phyloP scores from a whole-genome alignment of 2,329 filamentous ascomycete species.

The Penicillium sp. region DNA sequence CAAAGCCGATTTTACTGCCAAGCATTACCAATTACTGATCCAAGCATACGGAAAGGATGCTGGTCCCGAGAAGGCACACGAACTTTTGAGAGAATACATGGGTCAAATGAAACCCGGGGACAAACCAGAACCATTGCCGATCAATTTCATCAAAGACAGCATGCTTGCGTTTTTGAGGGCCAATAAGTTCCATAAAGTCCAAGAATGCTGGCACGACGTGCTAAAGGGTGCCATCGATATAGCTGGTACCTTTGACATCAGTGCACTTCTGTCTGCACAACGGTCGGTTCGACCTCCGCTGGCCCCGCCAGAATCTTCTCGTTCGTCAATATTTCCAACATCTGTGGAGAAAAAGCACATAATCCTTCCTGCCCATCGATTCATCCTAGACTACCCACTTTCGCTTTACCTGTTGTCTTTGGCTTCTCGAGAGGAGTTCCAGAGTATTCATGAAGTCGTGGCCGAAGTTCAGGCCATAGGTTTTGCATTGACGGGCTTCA shows the following conservation, averaged over 20 bases:
- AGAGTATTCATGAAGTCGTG: slow-evolving; percentile 54
- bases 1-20: slow-evolving; percentile 47
- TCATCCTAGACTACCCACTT: slow-evolving; percentile 51
- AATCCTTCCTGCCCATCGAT: slow-evolving; percentile 45
- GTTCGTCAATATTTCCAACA: not conserved
- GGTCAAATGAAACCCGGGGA: slow-evolving; percentile 9
- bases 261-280: slow-evolving; percentile 10
- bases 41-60: slow-evolving; percentile 53
- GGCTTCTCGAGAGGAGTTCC: slow-evolving; percentile 53
- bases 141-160: slow-evolving; percentile 60
- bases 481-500: slow-evolving; percentile 70
- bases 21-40: slow-evolving; percentile 58
- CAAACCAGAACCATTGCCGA: slow-evolving; percentile 44
- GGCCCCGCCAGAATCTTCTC: not conserved
- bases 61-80: slow-evolving; percentile 50
- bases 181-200: slow-evolving; percentile 59
- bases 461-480: slow-evolving; percentile 61
- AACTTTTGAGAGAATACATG: slow-evolving; percentile 57
- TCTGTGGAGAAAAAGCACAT: not conserved
- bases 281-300: not conserved
- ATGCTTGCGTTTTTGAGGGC: slow-evolving; percentile 66
- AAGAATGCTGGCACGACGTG: slow-evolving; percentile 65
- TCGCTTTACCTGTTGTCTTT: slow-evolving; percentile 55
- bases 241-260: slow-evolving; percentile 38
- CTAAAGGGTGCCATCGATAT: slow-evolving; percentile 53